Conservation (phyloP, 2,329 filamentous ascomycete genomes). For the Aspergillus tubingensis region DNA sequence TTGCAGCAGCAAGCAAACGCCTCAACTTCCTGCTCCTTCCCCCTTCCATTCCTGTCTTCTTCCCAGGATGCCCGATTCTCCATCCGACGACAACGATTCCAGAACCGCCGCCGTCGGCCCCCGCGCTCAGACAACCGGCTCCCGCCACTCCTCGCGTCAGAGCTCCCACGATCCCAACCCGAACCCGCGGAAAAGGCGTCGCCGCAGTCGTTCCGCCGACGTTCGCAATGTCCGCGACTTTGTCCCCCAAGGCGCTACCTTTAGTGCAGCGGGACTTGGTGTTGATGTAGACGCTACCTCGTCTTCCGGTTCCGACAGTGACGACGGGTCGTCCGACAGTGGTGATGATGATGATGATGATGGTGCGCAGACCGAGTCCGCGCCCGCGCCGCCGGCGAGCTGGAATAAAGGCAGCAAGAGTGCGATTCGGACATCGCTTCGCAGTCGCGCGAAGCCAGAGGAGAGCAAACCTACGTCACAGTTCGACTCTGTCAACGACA, state of each 20-base stretch:
- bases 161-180: constrained; percentile 26
- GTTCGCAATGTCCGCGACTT: constrained; percentile 37
- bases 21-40: not conserved
- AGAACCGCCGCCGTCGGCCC: constrained; percentile 48
- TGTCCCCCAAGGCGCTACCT: constrained; percentile 39
- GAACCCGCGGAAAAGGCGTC: constrained; percentile 31
- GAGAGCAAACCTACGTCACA: constrained; percentile 21
- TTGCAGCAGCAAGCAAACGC: not conserved
- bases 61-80: constrained; percentile 27
- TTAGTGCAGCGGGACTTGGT: constrained; percentile 35
- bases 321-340: constrained; percentile 18
- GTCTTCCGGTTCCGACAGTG: constrained; percentile 28
- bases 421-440: constrained; percentile 46
- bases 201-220: constrained; percentile 26
- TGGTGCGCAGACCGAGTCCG: constrained; percentile 15
- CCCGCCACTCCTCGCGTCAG: constrained; percentile 20
- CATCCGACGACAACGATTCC: constrained; percentile 46
- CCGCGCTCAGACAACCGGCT: constrained; percentile 31
- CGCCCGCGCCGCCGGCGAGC: constrained; percentile 33
- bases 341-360: not conserved
- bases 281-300: constrained; percentile 37
- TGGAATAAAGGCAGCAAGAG: constrained; percentile 50
- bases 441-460: constrained; percentile 27
- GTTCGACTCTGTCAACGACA: constrained; percentile 40
- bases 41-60: not conserved